A percentile compares a stretch with the other conserved stretches of the same genome.
Evolutionary conservation across 2,329 filamentous ascomycete genomes (phyloP).

Genomic region (Phyllosticta citriasiana): DNA sequence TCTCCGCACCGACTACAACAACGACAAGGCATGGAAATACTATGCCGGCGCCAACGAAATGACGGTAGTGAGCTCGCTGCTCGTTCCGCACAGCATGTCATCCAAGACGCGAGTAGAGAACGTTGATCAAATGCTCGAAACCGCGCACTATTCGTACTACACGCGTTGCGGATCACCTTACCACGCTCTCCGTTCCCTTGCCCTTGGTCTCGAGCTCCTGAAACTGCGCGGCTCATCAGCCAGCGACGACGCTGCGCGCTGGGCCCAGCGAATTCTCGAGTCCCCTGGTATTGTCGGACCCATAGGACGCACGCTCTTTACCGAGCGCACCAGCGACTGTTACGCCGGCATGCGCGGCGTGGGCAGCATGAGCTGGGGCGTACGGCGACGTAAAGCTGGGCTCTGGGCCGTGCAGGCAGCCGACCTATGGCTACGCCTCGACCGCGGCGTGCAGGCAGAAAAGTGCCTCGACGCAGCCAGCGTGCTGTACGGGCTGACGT

Average conservation of each 20-base stretch:
- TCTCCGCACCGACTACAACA: constrained; percentile 76
- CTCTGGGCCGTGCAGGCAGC: constrained; percentile 80
- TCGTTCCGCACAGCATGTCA: constrained; percentile 58
- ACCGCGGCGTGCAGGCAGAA: constrained; percentile 68
- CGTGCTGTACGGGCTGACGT: constrained; percentile 35
- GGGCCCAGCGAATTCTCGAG: constrained; percentile 73
- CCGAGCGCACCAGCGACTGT: constrained; percentile 76
- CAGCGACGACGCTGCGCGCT: constrained; percentile 77
- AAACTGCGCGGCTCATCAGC: constrained; percentile 69
- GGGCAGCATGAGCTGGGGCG: constrained; percentile 58
- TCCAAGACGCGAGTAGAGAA: constrained; percentile 71
- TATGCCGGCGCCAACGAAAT: constrained; percentile 94
- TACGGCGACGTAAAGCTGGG: constrained; percentile 71
- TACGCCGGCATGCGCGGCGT: constrained; percentile 64
- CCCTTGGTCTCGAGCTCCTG: constrained; percentile 71
- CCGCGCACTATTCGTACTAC: constrained; percentile 84
- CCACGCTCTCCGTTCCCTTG: constrained; percentile 67
- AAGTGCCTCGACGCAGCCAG: constrained; percentile 63
- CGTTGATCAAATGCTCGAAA: constrained; percentile 79
- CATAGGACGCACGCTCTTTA: constrained; percentile 71
- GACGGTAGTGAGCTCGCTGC: constrained; percentile 73
- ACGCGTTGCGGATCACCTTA: constrained; percentile 73
- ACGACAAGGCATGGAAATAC: constrained; percentile 94
- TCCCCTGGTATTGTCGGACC: constrained; percentile 53
- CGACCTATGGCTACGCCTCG: constrained; percentile 71